These are phyloP conservation scores for Tuber melanosporum DNA, from an alignment of 495 filamentous ascomycete species.

Conservation along the genomic window DNA sequence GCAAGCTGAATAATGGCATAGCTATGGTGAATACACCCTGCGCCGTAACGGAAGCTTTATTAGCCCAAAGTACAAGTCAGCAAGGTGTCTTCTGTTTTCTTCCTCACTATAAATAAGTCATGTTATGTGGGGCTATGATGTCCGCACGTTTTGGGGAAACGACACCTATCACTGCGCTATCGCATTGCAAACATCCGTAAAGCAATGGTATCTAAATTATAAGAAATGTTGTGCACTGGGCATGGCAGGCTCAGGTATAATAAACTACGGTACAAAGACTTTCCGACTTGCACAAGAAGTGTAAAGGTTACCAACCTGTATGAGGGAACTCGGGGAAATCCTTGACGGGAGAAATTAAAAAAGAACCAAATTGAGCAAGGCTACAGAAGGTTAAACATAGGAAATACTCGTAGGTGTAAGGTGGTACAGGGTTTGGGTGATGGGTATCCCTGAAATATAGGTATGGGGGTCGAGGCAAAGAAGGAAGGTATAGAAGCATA, in stretches of 20 bases:
- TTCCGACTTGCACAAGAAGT: background rate
- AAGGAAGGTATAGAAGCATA: background rate
- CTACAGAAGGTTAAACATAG: background rate
- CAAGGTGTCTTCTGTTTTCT: background rate
- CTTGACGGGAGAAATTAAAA: background rate
- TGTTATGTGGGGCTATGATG: background rate
- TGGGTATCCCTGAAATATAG: constrained; percentile 1
- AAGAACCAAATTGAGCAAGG: background rate
- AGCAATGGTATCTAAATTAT: background rate
- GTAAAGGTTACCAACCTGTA: background rate
- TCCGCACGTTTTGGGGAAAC: background rate
- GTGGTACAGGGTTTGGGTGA: background rate
- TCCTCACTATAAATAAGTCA: background rate
- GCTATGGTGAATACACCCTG: background rate
- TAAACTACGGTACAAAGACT: background rate
- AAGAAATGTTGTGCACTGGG: background rate
- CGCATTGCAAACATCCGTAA: background rate
- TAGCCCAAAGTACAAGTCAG: background rate
- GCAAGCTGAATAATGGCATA: background rate
- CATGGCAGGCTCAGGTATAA: background rate
- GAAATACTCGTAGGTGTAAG: background rate
- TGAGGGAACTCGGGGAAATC: background rate
- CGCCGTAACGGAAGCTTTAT: background rate
- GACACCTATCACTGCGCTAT: background rate
- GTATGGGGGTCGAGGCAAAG: constrained; percentile 11